Conservation (phyloP, 306 rosid species). For the Fragaria ananassa region DNA sequence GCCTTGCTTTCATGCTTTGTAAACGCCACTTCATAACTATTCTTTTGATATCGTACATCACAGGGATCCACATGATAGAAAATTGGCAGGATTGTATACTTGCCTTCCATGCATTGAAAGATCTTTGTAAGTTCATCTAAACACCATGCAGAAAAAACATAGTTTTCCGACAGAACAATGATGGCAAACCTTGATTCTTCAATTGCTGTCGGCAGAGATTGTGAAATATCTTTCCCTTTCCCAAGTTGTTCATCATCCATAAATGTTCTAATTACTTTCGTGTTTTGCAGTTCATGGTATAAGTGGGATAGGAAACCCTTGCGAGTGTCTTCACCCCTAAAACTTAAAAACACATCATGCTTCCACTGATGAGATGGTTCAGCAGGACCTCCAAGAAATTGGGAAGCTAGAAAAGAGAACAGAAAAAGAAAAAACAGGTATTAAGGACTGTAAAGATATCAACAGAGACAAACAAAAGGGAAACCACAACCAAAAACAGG, state of each 20-base stretch:
- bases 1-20: no score
- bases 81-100: no score
- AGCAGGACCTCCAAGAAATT: not conserved
- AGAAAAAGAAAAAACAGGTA: no score
- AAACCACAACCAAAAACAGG: not conserved
- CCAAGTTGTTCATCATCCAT: not conserved
- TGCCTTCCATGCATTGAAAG: no score
- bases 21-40: no score
- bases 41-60: no score
- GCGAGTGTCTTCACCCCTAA: not conserved
- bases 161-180: not conserved
- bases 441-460: not conserved
- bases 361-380: not conserved
- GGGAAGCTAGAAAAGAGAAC: no score
- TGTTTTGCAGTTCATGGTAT: not conserved
- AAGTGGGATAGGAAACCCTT: not conserved
- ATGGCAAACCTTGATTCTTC: slow-evolving; percentile 2
- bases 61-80: no score
- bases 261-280: not conserved
- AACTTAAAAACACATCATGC: not conserved
- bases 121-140: not conserved
- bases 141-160: not conserved
- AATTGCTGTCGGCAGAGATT: not conserved
- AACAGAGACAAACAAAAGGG: not conserved
- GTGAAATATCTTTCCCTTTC: not conserved